These are phyloP conservation scores for Tetrapisispora namnaoensis DNA, from an alignment of 805 yeast genomes.

Conservation along the genomic window DNA sequence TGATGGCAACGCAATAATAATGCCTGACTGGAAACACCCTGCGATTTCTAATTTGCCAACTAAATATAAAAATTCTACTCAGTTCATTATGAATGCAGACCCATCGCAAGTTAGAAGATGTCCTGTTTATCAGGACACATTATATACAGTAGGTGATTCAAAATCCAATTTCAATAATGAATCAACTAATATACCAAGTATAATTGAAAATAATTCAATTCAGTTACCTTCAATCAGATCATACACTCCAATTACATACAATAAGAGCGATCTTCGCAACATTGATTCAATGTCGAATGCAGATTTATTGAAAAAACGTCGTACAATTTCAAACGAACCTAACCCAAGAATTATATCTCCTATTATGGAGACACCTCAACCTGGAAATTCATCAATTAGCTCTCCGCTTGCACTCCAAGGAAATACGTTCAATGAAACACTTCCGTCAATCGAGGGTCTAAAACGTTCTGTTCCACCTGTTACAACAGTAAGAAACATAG, in stretches of 20 bases:
- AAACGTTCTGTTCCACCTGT: background rate
- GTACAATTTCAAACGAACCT: conserved; percentile 2
- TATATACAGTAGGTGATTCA: conserved; percentile 24
- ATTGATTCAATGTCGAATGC: conserved; percentile 11
- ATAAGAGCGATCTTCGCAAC: conserved; percentile 23
- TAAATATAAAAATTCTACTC: conserved; percentile 27
- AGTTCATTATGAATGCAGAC: conserved; percentile 24
- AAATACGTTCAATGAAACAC: background rate
- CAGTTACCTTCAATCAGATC: conserved; percentile 26
- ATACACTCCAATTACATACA: conserved; percentile 28
- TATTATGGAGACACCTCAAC: background rate
- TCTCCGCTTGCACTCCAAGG: background rate
- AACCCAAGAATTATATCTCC: conserved; percentile 4
- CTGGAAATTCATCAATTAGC: background rate
- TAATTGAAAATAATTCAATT: background rate
- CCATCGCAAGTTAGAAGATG: conserved; percentile 29
- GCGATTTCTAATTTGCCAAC: conserved; percentile 21
- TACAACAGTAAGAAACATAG: background rate
- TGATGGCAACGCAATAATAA: background rate
- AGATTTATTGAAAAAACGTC: conserved; percentile 18
- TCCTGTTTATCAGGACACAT: conserved; percentile 31
- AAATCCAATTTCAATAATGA: conserved; percentile 3
- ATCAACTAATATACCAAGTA: background rate
- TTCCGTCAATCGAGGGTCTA: conserved; percentile 1
- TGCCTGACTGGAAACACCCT: conserved; percentile 16